Percentiles rank a stretch among this genome's conserved stretches.
These are phyloP conservation scores for Pelargonium nanum DNA, from an alignment of 345 rosid genomes.

Conservation along the genomic window DNA sequence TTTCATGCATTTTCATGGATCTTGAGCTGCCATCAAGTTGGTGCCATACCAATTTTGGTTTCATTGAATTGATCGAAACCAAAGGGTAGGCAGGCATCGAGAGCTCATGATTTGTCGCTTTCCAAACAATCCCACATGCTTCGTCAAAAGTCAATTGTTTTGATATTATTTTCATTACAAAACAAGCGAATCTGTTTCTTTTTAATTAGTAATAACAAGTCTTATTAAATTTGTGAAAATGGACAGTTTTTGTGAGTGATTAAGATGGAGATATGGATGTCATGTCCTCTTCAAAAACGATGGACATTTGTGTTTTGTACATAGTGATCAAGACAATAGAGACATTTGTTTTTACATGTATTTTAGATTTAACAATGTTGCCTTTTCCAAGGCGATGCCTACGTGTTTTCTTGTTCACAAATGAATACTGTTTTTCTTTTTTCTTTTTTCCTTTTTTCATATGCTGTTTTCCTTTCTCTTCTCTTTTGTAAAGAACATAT, in stretches of 20 bases:
- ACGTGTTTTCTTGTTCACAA: not conserved
- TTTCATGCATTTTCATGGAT: not conserved
- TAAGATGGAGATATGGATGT: no score
- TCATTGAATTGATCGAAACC: not conserved
- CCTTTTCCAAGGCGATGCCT: not conserved
- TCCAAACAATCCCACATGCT: not conserved
- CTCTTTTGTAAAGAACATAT: conserved; percentile 1
- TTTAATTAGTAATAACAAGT: not conserved
- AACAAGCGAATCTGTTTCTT: not conserved
- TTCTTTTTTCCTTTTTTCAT: no score
- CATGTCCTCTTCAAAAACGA: not conserved
- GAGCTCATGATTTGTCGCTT: not conserved
- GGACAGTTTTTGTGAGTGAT: not conserved
- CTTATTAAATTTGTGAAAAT: not conserved
- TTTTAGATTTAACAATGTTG: not conserved
- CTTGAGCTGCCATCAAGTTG: not conserved
- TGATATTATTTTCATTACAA: no score
- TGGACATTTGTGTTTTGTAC: not conserved
- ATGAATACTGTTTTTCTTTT: not conserved
- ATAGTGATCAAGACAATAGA: not conserved
- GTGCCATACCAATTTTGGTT: not conserved
- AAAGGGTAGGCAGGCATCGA: not conserved
- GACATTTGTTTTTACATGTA: no score
- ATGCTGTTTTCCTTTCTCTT: no score
- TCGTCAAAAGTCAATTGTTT: not conserved